Conservation (phyloP, 805 yeast species). For the Kodamaea kaohsiungensis region DNA sequence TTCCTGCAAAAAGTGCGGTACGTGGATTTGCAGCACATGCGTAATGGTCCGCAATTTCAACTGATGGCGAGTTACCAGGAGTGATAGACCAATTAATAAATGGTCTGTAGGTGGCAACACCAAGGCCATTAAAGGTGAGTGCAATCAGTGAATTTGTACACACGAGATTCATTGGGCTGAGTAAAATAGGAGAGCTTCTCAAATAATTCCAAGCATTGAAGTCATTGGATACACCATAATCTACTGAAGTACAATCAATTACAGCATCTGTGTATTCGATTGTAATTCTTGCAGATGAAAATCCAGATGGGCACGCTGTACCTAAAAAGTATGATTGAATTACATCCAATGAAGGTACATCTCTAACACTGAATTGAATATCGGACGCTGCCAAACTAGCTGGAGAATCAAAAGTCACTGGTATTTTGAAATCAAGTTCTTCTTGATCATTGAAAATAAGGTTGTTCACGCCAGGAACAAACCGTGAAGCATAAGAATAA, state of each 20-base stretch:
- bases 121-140: too few relatives aligned
- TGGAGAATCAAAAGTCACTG: neutral
- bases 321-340: neutral
- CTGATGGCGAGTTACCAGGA: neutral
- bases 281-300: neutral
- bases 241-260: neutral
- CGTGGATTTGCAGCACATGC: neutral
- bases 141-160: neutral
- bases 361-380: neutral
- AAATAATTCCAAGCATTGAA: neutral
- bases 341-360: neutral
- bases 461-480: neutral
- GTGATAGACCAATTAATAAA: neutral
- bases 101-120: neutral
- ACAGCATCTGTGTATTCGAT: neutral
- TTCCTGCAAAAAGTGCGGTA: too few relatives aligned
- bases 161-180: neutral
- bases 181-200: neutral
- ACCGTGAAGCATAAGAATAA: neutral
- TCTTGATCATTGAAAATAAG: neutral
- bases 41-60: neutral
- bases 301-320: neutral
- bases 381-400: too few relatives aligned
- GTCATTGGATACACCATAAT: neutral
- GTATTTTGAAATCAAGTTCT: neutral